Evolutionary conservation across 2,329 filamentous ascomycete genomes (phyloP), one percentile per base, ranked within the genome.

Genomic region (Fusarium torulosum): DNA sequence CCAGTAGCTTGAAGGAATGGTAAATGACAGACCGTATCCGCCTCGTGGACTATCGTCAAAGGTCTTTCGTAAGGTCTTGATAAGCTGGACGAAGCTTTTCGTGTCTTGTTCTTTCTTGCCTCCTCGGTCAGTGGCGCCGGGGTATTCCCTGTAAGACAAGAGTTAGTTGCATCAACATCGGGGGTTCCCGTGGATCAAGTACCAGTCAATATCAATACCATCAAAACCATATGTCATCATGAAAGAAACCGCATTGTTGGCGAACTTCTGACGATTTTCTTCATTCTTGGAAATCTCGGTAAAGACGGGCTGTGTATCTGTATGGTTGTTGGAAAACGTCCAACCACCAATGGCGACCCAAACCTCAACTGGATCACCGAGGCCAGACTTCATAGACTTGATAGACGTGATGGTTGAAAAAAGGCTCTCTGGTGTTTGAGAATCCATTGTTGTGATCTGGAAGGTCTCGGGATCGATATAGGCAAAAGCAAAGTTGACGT

Each of bases 181-280:
- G 7, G 23, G 37, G 37, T 40, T 19, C 17, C 37, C n/a, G 10
- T 40, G n/a, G n/a, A 40, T 20, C 13, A 20, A 40, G 17, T 40
- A 40, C 71, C 73, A 75, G 55, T 76, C 75, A 13, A 75, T 19
- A 40, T 74, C 75, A 2, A 75, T 61, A 13, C 75, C 75, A 11
- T 77, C 73, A 40, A 73, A 75, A 2, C 47, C 67, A 40, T 76
- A 74, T 7, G 7, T 19, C 17, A 20, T 40, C n/a, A 40, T 40
- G n/a, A 40, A 40, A 19, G 17, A 19, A 20, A 40, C 37, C 8
- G 13, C 17, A 40, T 40, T 40, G n/a, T 40, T 20, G 17, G 37
- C 17, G 37, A 40, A 40, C 17, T 19, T 40, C 37, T 40, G 17
- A 19, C n/a, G 37, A 20, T 40, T 40, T 20, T 40, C n/a, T 13